These are phyloP conservation scores for Pythium plurisporium DNA, from an alignment of 352 stramenopile species.

Conservation along the genomic window DNA sequence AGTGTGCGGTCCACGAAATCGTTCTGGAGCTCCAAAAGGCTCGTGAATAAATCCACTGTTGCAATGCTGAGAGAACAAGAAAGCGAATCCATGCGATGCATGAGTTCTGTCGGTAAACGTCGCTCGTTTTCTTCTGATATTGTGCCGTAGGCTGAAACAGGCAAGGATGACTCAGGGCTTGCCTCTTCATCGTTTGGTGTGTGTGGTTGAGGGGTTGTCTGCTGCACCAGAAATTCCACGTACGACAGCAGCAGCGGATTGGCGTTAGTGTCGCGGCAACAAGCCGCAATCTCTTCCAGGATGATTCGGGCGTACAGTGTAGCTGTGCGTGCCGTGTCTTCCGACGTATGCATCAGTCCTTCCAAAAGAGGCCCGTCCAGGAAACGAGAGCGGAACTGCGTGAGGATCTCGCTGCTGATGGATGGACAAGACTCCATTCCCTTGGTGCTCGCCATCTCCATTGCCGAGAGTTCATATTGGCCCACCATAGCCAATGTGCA, in stretches of 20 bases:
- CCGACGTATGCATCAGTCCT: slow-evolving; percentile 62
- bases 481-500: slow-evolving; percentile 81
- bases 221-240: slow-evolving; percentile 72
- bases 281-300: slow-evolving; percentile 74
- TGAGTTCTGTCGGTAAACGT: slow-evolving; percentile 58
- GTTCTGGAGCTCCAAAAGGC: slow-evolving; percentile 65
- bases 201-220: background rate
- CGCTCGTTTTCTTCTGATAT: slow-evolving; percentile 12
- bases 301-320: slow-evolving; percentile 77
- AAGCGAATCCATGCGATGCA: slow-evolving; percentile 77
- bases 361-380: slow-evolving; percentile 63
- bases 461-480: slow-evolving; percentile 57
- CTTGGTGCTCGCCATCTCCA: slow-evolving; percentile 28
- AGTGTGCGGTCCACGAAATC: slow-evolving; percentile 53
- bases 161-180: background rate
- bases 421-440: slow-evolving; percentile 39
- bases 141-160: background rate
- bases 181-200: background rate
- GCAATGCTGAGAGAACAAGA: slow-evolving; percentile 76
- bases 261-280: slow-evolving; percentile 53
- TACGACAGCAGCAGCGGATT: slow-evolving; percentile 78
- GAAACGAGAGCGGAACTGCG: slow-evolving; percentile 70
- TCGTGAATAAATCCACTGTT: slow-evolving; percentile 80
- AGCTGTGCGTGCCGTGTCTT: slow-evolving; percentile 53
- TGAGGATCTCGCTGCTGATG: slow-evolving; percentile 70